Conservation (phyloP, 768 basidiomycete species). For the Serendipita vermifera region DNA sequence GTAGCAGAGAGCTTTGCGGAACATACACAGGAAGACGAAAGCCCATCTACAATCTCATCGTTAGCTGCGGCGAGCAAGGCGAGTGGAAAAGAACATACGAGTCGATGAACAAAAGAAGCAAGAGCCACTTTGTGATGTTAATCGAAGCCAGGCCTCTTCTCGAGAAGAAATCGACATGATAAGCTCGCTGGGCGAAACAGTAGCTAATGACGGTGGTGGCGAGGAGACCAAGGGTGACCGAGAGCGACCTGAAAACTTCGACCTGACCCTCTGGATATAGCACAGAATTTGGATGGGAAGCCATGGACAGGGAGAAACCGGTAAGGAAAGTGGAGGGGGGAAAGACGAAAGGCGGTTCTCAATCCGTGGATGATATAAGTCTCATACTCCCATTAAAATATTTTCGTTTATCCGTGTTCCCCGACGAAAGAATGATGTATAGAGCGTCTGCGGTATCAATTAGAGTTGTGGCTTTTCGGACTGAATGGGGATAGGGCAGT, state of each 20-base stretch:
- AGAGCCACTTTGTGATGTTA: slow-evolving; percentile 5
- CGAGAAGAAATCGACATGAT: background rate
- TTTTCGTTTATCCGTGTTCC: too few relatives aligned
- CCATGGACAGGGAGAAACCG: too few relatives aligned
- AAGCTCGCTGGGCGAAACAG: slow-evolving; percentile 4
- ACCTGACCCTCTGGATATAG: background rate
- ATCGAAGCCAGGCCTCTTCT: background rate
- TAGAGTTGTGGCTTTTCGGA: too few relatives aligned
- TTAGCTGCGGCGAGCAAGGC: slow-evolving; percentile 21
- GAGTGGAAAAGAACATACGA: slow-evolving; percentile 9
- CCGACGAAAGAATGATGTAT: too few relatives aligned
- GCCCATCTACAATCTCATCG: background rate
- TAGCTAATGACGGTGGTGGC: slow-evolving; percentile 3
- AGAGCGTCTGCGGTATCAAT: too few relatives aligned
- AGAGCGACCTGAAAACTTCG: background rate
- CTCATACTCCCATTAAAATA: too few relatives aligned
- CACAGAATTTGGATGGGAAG: too few relatives aligned
- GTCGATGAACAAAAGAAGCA: background rate
- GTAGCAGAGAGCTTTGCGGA: background rate
- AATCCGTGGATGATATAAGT: too few relatives aligned
- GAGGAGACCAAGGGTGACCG: background rate
- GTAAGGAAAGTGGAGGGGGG: too few relatives aligned
- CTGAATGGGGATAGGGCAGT: too few relatives aligned
- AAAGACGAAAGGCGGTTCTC: too few relatives aligned
- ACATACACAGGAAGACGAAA: slow-evolving; percentile 7